These are phyloP conservation scores for Calonectria naviculata DNA, from an alignment of 2,329 filamentous ascomycete species.

Conservation along the genomic window DNA sequence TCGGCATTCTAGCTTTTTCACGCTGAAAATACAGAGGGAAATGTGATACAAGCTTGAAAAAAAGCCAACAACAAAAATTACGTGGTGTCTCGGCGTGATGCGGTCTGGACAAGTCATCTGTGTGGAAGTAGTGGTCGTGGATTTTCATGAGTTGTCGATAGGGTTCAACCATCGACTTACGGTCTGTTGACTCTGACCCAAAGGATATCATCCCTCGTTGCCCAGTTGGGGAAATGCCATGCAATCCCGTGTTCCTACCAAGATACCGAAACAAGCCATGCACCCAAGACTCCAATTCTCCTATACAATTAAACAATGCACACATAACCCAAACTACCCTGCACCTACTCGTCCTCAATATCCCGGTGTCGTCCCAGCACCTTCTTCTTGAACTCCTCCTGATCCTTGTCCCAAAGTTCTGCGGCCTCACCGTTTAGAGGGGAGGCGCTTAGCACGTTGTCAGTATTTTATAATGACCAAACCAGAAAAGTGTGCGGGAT, in stretches of 20 bases:
- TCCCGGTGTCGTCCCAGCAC: constrained; percentile 72
- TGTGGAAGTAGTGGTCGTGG: constrained; percentile 35
- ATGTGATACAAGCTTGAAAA: constrained; percentile 48
- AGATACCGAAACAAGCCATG: constrained; percentile 43
- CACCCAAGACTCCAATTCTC: constrained; percentile 57
- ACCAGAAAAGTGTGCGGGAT: background rate
- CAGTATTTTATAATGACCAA: constrained; percentile 15
- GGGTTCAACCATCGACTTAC: constrained; percentile 40
- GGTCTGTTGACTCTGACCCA: constrained; percentile 37
- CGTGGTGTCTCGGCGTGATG: constrained; percentile 43
- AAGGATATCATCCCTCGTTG: constrained; percentile 31
- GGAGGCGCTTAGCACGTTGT: constrained; percentile 73
- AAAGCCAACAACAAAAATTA: constrained; percentile 34
- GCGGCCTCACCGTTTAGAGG: constrained; percentile 97
- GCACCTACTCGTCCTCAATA: constrained; percentile 69
- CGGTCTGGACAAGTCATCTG: constrained; percentile 30
- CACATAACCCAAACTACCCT: constrained; percentile 13
- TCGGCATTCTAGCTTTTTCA: constrained; percentile 57
- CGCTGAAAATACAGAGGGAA: constrained; percentile 51
- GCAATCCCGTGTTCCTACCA: constrained; percentile 48
- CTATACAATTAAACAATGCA: constrained; percentile 40
- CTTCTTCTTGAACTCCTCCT: constrained; percentile 86
- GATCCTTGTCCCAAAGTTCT: constrained; percentile 92
- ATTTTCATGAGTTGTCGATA: constrained; percentile 39
- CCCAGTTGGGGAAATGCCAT: constrained; percentile 40